Percentiles rank a stretch among this genome's conserved stretches.
phyloP scores from a whole-genome alignment of 2,329 filamentous ascomycete species.

The Cladosporium sp. region DNA sequence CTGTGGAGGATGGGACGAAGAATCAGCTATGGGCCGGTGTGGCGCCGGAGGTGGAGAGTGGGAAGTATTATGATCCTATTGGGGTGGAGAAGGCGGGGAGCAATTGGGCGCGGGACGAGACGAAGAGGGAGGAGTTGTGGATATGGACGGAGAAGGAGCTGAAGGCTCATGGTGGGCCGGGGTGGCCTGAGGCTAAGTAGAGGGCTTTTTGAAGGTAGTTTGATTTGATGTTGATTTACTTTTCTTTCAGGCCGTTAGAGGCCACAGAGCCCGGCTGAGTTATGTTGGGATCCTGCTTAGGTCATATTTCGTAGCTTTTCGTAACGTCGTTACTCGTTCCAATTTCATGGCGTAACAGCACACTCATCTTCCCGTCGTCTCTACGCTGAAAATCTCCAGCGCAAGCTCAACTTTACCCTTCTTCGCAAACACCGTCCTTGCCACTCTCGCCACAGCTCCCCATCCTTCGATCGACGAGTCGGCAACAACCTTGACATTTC shows the following conservation, averaged over 20 bases:
- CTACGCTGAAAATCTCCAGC: constrained; percentile 26
- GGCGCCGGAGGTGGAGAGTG: constrained; percentile 42
- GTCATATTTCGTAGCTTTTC: background rate
- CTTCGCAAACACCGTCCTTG: constrained; percentile 28
- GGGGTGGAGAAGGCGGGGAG: constrained; percentile 33
- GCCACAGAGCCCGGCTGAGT: background rate
- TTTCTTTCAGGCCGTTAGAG: background rate
- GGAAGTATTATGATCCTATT: constrained; percentile 49
- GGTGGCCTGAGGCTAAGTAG: constrained; percentile 15
- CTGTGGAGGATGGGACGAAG: constrained; percentile 39
- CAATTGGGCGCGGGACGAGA: constrained; percentile 30
- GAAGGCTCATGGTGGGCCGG: constrained; percentile 23
- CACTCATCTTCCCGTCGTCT: constrained; percentile 1
- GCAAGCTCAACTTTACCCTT: constrained; percentile 26
- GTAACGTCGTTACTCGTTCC: constrained; percentile 7
- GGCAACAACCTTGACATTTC: constrained; percentile 24
- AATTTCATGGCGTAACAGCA: background rate
- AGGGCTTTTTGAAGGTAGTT: background rate
- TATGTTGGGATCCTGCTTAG: background rate
- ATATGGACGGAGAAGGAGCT: constrained; percentile 40
- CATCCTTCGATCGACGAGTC: constrained; percentile 1
- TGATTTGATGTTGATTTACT: background rate
- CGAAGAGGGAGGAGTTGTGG: constrained; percentile 41
- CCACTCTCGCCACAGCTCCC: constrained; percentile 29
- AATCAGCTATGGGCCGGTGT: constrained; percentile 49